Evolutionary conservation across 176 grass and related monocot species (phyloP).

Genomic region (Eleusine coracana): DNA sequence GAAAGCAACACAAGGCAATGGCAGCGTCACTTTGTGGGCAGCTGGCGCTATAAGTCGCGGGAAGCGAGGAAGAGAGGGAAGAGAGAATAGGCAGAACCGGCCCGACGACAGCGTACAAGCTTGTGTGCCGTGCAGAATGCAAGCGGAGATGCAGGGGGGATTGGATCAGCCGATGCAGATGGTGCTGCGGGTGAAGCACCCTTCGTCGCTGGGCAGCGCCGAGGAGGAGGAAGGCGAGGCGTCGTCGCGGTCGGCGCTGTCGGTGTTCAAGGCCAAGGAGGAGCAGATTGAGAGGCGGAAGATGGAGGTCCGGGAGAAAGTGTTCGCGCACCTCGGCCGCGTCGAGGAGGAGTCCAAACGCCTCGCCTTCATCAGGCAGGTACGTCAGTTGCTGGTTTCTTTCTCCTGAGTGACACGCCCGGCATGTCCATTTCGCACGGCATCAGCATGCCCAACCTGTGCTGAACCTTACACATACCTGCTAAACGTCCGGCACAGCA

Average conservation of each 20-base stretch:
- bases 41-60: slow-evolving; percentile 28
- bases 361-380: slow-evolving; percentile 76
- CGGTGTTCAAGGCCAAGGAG: slow-evolving; percentile 89
- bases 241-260: slow-evolving; percentile 71
- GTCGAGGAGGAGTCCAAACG: slow-evolving; percentile 94
- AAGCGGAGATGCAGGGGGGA: slow-evolving; percentile 54
- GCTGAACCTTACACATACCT: not conserved
- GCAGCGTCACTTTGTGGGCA: not conserved
- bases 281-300: slow-evolving; percentile 91
- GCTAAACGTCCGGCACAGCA: no score
- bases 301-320: slow-evolving; percentile 84
- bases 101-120: not conserved
- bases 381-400: not conserved
- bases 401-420: not conserved
- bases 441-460: not conserved
- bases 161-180: slow-evolving; percentile 73
- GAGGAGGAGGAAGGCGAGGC: slow-evolving; percentile 56
- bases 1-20: not conserved
- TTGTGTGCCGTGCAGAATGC: not conserved
- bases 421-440: not conserved
- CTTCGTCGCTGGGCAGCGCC: slow-evolving; percentile 35
- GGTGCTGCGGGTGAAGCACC: slow-evolving; percentile 73
- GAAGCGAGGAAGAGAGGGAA: slow-evolving; percentile 14
- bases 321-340: slow-evolving; percentile 85
- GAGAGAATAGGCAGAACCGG: slow-evolving; percentile 10